Base-by-base conservation (phyloP, 371 early-diverging fungal genomes). In the Circinella minor region DNA sequence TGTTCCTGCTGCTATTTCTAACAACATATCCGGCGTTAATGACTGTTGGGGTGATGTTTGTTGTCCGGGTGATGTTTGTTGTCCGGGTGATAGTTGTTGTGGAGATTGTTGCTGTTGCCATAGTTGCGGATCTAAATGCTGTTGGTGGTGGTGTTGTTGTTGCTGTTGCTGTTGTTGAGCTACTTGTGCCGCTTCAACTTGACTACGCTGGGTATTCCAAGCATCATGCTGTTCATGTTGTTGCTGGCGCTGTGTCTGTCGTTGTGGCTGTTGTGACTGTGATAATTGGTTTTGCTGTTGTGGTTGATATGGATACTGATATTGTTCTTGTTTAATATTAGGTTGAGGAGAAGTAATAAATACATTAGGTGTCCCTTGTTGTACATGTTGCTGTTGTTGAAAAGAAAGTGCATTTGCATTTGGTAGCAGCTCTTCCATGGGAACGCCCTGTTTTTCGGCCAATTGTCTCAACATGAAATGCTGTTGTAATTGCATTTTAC, bases 401-500 rank as follows among this genome's bases (percentile, higher is more conserved):
- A 43, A 43, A 4, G 67, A n/a, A n/a, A 57, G 15, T 37, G 27
- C 11, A 34, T 43, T 48, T 5, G 15, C 15, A 15, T 8, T n/a
- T 14, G 65, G 65, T 10, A 65, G 10, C 18, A 65, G 38, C 14
- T 64, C 65, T 20, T 48, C 65, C 43, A 64, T 37, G 11, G 59
- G 39, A 37, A 70, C 43, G 27, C 71, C 69, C 49, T 76, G 74
- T 18, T 63, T 68, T 20, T 75, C 75, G 10, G 69, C 70, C 6
- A 75, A 43, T 27, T 68, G 68, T 13, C 68, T 67, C 38, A 91
- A 78, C 68, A 87, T 70, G 46, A 82, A 80, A 73, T 91, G 88
- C 59, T 90, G 91, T 15, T 85, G 77, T 6, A 55, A 62, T 70
- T 88, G 89, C 69, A 83, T 86, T 70, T 88, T 82, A 55, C 87